Percentiles rank a stretch among this genome's conserved stretches.
phyloP scores from a whole-genome alignment of 164 flowering plant species.

The Sedum album region DNA sequence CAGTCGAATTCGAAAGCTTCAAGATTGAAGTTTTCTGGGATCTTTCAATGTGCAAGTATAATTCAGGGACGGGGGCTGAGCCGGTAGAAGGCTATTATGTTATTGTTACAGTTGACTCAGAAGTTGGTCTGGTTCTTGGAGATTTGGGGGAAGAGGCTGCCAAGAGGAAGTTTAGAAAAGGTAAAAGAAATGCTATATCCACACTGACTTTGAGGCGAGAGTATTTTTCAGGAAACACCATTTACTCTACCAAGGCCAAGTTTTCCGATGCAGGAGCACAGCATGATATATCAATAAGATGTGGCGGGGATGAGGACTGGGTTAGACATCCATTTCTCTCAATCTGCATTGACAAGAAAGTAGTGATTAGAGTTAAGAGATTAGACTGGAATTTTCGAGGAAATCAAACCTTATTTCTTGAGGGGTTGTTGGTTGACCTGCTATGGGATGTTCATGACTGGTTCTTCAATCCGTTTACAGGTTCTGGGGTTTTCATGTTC shows the following conservation, averaged over 20 bases:
- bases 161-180: not conserved
- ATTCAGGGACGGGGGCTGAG: not conserved
- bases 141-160: conserved; percentile 6
- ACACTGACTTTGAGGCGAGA: conserved; percentile 35
- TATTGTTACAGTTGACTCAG: not conserved
- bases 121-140: conserved; percentile 7
- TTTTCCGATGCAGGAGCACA: conserved; percentile 5
- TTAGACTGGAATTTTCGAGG: conserved; percentile 9
- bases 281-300: conserved; percentile 4
- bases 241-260: conserved; percentile 8
- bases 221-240: conserved; percentile 4
- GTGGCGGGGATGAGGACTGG: not conserved
- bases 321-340: not conserved
- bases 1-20: not conserved
- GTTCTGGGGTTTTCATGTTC: conserved; percentile 69
- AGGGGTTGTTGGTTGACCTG: conserved; percentile 39
- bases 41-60: not conserved
- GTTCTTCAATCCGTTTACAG: no score
- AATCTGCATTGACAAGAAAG: conserved; percentile 3
- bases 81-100: conserved; percentile 1
- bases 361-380: conserved; percentile 4
- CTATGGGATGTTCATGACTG: conserved; percentile 88
- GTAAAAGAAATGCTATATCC: conserved; percentile 14
- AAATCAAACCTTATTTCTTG: not conserved
- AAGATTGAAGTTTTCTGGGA: conserved; percentile 8